Conservation (phyloP, 441 rosid species). For the Gossypium davidsonii region DNA sequence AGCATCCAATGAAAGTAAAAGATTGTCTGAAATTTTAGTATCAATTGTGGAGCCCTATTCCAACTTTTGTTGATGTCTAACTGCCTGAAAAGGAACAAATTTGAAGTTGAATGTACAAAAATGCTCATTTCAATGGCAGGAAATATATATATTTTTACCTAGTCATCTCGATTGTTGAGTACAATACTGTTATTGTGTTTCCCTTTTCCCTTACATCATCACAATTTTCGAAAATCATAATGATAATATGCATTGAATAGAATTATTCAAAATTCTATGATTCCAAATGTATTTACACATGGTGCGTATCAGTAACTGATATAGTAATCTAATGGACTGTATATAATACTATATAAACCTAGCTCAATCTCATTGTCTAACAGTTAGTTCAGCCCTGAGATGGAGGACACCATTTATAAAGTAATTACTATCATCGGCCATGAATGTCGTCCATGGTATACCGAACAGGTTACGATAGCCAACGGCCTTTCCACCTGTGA, state of each 20-base stretch:
- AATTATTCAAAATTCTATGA: not conserved
- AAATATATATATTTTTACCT: not conserved
- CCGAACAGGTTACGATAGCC: constrained; percentile 66
- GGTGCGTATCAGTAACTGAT: not conserved
- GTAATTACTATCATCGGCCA: constrained; percentile 46
- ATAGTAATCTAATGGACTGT: no score
- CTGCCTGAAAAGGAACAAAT: not conserved
- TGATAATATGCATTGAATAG: not conserved
- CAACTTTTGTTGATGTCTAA: not conserved
- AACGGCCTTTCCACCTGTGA: constrained; percentile 67
- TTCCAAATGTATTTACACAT: not conserved
- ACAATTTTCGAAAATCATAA: no score
- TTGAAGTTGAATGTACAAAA: not conserved
- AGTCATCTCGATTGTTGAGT: not conserved
- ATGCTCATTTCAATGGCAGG: not conserved
- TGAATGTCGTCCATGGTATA: constrained; percentile 47
- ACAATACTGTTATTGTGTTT: not conserved
- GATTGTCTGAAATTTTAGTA: not conserved
- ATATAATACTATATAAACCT: not conserved
- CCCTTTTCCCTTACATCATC: not conserved
- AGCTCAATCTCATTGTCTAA: constrained; percentile 33
- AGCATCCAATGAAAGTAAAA: not conserved
- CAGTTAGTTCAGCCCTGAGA: constrained; percentile 74
- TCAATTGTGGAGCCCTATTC: not conserved
- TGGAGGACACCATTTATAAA: constrained; percentile 66